Base-by-base conservation (phyloP, 768 basidiomycete species). In the Psilocybe tampanensis region DNA sequence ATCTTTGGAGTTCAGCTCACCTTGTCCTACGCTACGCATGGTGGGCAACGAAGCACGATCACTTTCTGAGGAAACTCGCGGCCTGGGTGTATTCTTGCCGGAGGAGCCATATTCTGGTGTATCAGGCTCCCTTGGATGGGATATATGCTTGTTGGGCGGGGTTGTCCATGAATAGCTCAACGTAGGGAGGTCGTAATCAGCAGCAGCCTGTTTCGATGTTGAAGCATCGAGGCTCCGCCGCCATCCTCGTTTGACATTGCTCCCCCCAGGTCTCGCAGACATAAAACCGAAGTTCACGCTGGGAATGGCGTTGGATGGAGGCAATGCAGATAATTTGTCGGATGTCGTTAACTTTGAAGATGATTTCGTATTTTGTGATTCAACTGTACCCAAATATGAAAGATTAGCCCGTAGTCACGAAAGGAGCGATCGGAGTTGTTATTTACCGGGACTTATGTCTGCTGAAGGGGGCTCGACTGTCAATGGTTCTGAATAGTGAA, bases 51-150 rank as follows among this genome's bases (percentile, higher is more conserved):
- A 80, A 13, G 64, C 65, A 22, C 77, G 71, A 48, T 85, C 84
- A 57, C 79, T 82, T 26, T 88, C 66, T 18, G 83, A 82, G 0
- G 82, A 83, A 33, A 83, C 76, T 39, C 81, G 79, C 58, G 82
- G 82, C 34, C 69, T 74, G 2, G 84, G 77, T 2, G 78, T 80
- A 7, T 76, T 78, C 50, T 71, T 76, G 17, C 75, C 75, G 0
- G 66, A 58, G 2, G 79, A 76, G 7, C 70, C 68, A 5, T 82
- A 78, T 6, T 60, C 59, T 1, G 77, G 59, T 7, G 59, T 59
- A 19, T 19, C 53, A 34, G 32, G 54, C 19, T 24, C 45, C 48
- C 42, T 34, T 21, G 18, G 22, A 44, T 44, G 47, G 22, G 41
- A 23, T 36, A 2, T 52, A 39, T 8, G 13, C 64, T 56, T 64